Evolutionary conservation across 2,329 filamentous ascomycete species (phyloP), one percentile per base, ranked within the genome.

Genomic region (Ophiognomonia clavigignenti-juglandacearum): DNA sequence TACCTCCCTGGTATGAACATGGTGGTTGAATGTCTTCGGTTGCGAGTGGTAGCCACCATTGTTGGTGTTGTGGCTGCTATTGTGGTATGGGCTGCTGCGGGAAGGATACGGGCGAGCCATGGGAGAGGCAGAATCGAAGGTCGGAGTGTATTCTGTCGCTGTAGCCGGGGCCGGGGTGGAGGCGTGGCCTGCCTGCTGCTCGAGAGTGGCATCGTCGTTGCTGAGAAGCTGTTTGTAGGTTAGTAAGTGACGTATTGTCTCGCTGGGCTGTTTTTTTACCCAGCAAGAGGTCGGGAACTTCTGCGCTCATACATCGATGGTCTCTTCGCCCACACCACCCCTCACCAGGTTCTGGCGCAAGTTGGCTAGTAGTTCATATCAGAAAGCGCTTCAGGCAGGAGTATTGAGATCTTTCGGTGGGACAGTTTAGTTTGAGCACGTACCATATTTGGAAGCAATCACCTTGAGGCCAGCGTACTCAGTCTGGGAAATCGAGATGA

Each of bases 401-500:
- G 23, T 14, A 36, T 38, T 50, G 45, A 35, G n/a, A n/a, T n/a
- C 42, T 54, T 35, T 54, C 43, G 35, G 27, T 16, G 34, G 26
- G 44, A 48, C 20, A 13, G 27, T 36, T 34, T 26, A 27, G 18
- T 27, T 13, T 22, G 14, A 20, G 35, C 47, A 19, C 68, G 53
- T 72, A 83, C 80, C 68, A 58, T 81, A 83, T 61, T 82, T 73
- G 50, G 66, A 69, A 41, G 72, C 68, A 45, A 56, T 53, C 47
- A 73, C 62, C 55, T 82, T 70, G 51, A 89, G 69, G 40, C 62
- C 63, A 41, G 83, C 74, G 64, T 88, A 80, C 58, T 89, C 82
- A 41, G 65, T 61, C 57, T 73, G 80, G 31, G 76, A 67, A 45
- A 88, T 75, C 47, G 71, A 75, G 39, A 86, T 68, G 14, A 65